These are phyloP conservation scores for Jaenimonas drosophilae DNA, from an alignment of 208 protist species.

Conservation along the genomic window DNA sequence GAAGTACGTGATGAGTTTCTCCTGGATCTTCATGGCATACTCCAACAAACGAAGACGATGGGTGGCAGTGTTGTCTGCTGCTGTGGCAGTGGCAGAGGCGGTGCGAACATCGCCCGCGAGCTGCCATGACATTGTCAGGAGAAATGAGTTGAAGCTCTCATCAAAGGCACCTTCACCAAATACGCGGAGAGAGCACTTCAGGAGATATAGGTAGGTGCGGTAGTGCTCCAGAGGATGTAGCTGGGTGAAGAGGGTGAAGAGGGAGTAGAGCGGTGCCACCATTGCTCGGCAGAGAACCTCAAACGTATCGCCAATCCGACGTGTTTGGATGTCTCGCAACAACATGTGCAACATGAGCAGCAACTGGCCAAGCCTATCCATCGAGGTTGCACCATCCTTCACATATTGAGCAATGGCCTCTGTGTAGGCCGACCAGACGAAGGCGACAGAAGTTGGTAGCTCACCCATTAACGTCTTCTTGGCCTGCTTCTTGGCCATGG, in stretches of 20 bases:
- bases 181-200: conserved; percentile 65
- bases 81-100: background rate
- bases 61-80: background rate
- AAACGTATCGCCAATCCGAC: conserved; percentile 40
- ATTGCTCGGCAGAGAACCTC: conserved; percentile 22
- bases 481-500: conserved; percentile 37
- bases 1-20: conserved; percentile 38
- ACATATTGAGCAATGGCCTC: conserved; percentile 2
- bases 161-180: conserved; percentile 70
- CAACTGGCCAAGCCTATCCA: conserved; percentile 11
- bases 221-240: conserved; percentile 16
- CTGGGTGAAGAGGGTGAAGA: conserved; percentile 26
- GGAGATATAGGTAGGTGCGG: conserved; percentile 37
- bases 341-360: conserved; percentile 57
- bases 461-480: conserved; percentile 14
- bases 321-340: conserved; percentile 49
- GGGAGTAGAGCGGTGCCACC: conserved; percentile 28
- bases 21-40: conserved; percentile 57
- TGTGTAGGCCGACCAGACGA: conserved; percentile 20
- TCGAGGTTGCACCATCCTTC: too few relatives aligned
- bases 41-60: conserved; percentile 35
- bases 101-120: conserved; percentile 16
- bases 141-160: conserved; percentile 33
- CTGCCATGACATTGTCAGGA: conserved; percentile 36
- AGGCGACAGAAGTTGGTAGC: conserved; percentile 26